These are phyloP conservation scores for Colletotrichum lindemuthianum DNA, from an alignment of 2,329 filamentous ascomycete genomes.

Conservation along the genomic window DNA sequence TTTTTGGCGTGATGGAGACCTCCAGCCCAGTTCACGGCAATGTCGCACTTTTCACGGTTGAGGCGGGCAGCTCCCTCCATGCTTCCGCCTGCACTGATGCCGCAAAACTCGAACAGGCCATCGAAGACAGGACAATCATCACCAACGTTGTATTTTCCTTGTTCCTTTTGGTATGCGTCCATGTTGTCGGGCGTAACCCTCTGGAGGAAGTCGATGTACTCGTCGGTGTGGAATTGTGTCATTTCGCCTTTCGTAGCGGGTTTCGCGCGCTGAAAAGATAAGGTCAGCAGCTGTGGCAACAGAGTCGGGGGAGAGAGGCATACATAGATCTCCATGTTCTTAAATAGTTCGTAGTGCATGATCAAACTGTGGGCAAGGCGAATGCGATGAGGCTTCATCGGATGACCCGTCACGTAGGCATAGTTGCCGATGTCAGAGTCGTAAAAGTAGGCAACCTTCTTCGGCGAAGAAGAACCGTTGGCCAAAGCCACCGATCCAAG, in stretches of 20 bases:
- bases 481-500: slow-evolving; percentile 58
- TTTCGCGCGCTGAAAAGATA: slow-evolving; percentile 73
- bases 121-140: slow-evolving; percentile 99
- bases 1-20: slow-evolving; percentile 98
- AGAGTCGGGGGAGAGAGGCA: slow-evolving; percentile 57
- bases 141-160: slow-evolving; percentile 92
- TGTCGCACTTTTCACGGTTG: slow-evolving; percentile 91
- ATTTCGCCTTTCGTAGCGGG: slow-evolving; percentile 90
- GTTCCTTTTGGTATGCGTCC: slow-evolving; percentile 91
- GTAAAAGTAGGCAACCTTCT: slow-evolving; percentile 98
- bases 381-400: slow-evolving; percentile 98
- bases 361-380: slow-evolving; percentile 95
- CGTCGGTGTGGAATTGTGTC: slow-evolving; percentile 91
- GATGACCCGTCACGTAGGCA: slow-evolving; percentile 94
- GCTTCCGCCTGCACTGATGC: slow-evolving; percentile 91
- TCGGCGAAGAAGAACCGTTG: slow-evolving; percentile 60
- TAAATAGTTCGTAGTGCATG: slow-evolving; percentile 94
- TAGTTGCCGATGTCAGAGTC: slow-evolving; percentile 98
- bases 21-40: slow-evolving; percentile 98
- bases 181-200: slow-evolving; percentile 99
- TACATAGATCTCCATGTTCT: slow-evolving; percentile 96
- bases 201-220: slow-evolving; percentile 94
- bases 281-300: slow-evolving; percentile 11
- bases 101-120: slow-evolving; percentile 96
- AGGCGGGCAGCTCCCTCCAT: slow-evolving; percentile 93